phyloP scores from a whole-genome alignment of 176 grass and related monocot species.

The Tillandsia leiboldiana region DNA sequence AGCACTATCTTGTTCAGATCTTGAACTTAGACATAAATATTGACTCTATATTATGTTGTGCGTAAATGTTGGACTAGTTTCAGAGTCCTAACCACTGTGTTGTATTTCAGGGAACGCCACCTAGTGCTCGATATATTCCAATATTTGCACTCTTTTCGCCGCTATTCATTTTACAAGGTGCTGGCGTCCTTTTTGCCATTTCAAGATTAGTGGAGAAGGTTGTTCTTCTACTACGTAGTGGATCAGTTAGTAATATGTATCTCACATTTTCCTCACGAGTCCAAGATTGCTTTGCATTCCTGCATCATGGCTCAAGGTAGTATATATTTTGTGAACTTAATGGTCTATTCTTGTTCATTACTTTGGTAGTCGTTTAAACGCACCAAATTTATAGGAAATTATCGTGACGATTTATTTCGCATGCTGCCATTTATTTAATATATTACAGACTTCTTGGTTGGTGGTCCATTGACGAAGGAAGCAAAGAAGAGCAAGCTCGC shows the following conservation, averaged over 20 bases:
- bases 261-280: conserved; percentile 51
- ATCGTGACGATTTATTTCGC: conserved; percentile 9
- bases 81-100: neutral
- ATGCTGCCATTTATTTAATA: conserved; percentile 10
- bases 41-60: neutral
- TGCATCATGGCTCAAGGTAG: conserved; percentile 97
- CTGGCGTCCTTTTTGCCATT: conserved; percentile 60
- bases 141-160: conserved; percentile 80
- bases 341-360: neutral
- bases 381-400: neutral
- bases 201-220: conserved; percentile 90
- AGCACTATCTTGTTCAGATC: neutral
- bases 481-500: conserved; percentile 93
- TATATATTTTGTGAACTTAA: neutral
- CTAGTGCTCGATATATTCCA: conserved; percentile 69
- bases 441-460: conserved; percentile 72
- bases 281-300: conserved; percentile 78
- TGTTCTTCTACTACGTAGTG: conserved; percentile 69
- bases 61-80: neutral
- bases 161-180: conserved; percentile 81
- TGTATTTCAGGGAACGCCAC: conserved; percentile 69
- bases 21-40: neutral
- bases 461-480: conserved; percentile 98
- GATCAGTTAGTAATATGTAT: conserved; percentile 59
- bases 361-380: neutral